These are phyloP conservation scores for Komagataella mondaviorum DNA, from an alignment of 805 yeast genomes.

Conservation along the genomic window DNA sequence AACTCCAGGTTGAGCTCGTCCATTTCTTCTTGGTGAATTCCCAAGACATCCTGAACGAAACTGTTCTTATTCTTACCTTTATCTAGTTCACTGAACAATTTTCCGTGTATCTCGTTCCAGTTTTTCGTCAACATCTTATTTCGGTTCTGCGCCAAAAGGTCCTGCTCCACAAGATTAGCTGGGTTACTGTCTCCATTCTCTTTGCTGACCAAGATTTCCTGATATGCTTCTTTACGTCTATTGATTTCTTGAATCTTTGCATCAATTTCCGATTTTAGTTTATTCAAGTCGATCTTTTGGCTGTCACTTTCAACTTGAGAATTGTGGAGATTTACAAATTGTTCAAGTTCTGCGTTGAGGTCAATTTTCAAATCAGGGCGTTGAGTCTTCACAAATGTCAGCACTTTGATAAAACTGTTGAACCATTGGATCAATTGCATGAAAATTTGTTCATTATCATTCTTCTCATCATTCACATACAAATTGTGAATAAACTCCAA, in stretches of 20 bases:
- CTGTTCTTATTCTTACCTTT: not conserved
- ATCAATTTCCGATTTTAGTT: not conserved
- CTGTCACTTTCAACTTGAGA: not conserved
- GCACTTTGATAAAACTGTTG: conserved; percentile 44
- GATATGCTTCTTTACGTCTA: not conserved
- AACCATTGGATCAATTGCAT: conserved; percentile 66
- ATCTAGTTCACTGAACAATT: conserved; percentile 14
- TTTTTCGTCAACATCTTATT: conserved; percentile 16
- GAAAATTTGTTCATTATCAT: conserved; percentile 33
- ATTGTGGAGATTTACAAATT: conserved; percentile 1
- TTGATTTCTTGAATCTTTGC: not conserved
- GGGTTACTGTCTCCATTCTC: not conserved
- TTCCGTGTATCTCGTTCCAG: conserved; percentile 31
- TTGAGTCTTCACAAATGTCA: conserved; percentile 44
- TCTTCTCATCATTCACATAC: conserved; percentile 60
- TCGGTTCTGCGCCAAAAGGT: conserved; percentile 9
- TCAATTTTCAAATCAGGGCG: conserved; percentile 28
- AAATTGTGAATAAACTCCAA: conserved; percentile 71
- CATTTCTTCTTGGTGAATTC: conserved; percentile 20
- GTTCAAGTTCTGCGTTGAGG: conserved; percentile 21
- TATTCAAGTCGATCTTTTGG: not conserved
- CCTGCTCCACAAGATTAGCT: conserved; percentile 4
- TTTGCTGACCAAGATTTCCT: not conserved
- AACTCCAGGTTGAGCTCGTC: conserved; percentile 27
- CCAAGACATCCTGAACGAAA: conserved; percentile 4